phyloP scores from a whole-genome alignment of 352 stramenopile species.

The Phytophthora lateralis region DNA sequence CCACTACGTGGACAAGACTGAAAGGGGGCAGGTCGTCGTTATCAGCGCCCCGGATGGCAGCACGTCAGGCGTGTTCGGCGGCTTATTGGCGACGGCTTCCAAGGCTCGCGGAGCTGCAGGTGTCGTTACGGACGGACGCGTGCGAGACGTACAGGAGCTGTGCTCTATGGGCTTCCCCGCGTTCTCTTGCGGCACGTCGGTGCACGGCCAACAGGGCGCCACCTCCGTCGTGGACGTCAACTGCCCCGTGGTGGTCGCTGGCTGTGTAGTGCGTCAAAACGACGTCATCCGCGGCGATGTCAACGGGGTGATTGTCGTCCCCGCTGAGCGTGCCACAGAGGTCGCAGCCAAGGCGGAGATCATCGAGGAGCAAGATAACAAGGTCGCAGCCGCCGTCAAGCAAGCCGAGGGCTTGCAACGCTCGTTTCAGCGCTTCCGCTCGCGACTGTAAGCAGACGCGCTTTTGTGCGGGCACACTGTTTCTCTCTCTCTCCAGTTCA shows the following conservation, averaged over 20 bases:
- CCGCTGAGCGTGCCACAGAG: conserved; percentile 66
- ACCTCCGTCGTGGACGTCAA: conserved; percentile 73
- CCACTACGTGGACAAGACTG: conserved; percentile 79
- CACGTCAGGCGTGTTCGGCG: conserved; percentile 75
- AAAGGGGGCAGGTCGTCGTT: conserved; percentile 80
- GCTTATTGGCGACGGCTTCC: conserved; percentile 65
- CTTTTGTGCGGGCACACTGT: too few species aligned
- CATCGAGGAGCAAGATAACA: conserved; percentile 84
- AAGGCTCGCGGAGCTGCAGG: conserved; percentile 70
- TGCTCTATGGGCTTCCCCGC: conserved; percentile 70
- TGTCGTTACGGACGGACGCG: conserved; percentile 77
- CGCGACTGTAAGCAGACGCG: conserved; percentile 25
- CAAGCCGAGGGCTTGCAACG: conserved; percentile 68
- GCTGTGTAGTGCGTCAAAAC: conserved; percentile 72
- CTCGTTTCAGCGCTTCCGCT: conserved; percentile 82
- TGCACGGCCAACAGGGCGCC: conserved; percentile 67
- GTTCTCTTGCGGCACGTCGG: conserved; percentile 72
- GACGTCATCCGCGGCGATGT: conserved; percentile 83
- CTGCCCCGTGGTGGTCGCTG: conserved; percentile 65
- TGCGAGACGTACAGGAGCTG: conserved; percentile 79
- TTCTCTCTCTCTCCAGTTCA: too few species aligned
- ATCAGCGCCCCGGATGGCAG: conserved; percentile 65
- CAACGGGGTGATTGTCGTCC: conserved; percentile 84
- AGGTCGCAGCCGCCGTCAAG: conserved; percentile 75
- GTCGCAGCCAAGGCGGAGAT: conserved; percentile 72